Percentiles rank a stretch among this genome's conserved stretches.
Evolutionary conservation across 805 yeast species (phyloP).

Genomic region (Candida xiaguanensis): DNA sequence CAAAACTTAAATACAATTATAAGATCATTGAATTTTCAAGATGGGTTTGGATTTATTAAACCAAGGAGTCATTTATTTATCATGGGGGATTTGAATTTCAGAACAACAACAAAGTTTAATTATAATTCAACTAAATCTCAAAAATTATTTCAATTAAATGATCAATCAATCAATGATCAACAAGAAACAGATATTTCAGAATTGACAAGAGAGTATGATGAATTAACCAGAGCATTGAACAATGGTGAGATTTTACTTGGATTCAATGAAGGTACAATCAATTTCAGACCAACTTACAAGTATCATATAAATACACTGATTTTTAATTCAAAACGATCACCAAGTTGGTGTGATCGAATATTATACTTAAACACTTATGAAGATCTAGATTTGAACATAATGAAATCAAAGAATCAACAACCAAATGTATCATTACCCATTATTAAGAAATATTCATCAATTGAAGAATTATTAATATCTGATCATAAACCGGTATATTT

Average conservation of each 20-base stretch:
- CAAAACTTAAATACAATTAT: constrained; percentile 47
- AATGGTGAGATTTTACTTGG: constrained; percentile 52
- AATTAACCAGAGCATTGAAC: constrained; percentile 40
- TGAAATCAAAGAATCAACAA: background rate
- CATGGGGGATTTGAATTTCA: constrained; percentile 83
- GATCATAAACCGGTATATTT: constrained; percentile 82
- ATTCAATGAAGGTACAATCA: constrained; percentile 61
- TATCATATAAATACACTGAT: constrained; percentile 47
- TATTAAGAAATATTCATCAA: constrained; percentile 45
- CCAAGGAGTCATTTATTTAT: constrained; percentile 60
- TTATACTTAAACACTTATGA: constrained; percentile 49
- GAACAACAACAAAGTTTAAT: constrained; percentile 40
- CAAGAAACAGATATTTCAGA: constrained; percentile 8
- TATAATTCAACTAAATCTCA: constrained; percentile 8
- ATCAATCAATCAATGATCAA: constrained; percentile 13
- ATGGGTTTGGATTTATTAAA: constrained; percentile 50
- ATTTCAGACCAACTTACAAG: constrained; percentile 81
- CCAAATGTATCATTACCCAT: constrained; percentile 12
- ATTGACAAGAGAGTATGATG: constrained; percentile 42
- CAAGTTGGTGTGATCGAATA: constrained; percentile 92
- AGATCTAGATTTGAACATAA: constrained; percentile 5
- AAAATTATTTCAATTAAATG: constrained; percentile 22
- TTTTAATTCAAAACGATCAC: constrained; percentile 57
- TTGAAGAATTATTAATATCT: constrained; percentile 48
- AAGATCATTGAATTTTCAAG: constrained; percentile 54